Conservation (phyloP, 257 asterid species). For the Dorcoceras hygrometricum region DNA sequence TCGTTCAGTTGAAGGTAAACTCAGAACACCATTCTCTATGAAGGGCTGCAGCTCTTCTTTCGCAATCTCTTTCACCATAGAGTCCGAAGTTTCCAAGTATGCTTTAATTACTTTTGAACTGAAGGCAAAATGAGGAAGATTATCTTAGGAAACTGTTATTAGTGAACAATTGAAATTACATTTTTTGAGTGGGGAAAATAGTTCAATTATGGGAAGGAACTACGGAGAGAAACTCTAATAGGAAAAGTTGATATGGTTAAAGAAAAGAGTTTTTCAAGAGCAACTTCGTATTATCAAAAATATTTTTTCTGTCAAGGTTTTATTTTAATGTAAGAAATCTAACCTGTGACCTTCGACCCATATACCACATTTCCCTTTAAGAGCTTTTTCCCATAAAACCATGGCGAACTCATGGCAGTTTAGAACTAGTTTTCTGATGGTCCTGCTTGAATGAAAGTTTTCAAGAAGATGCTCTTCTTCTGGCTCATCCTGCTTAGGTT, state of each 20-base stretch:
- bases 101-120: constrained; percentile 67
- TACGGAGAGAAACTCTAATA: too few relatives aligned
- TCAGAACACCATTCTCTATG: constrained; percentile 53
- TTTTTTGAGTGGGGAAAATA: not conserved
- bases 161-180: not conserved
- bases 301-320: not conserved
- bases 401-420: constrained; percentile 44
- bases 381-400: constrained; percentile 51
- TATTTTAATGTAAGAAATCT: not conserved
- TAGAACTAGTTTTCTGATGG: constrained; percentile 39
- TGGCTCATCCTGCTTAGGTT: constrained; percentile 34
- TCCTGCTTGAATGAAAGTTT: constrained; percentile 51
- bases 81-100: constrained; percentile 55
- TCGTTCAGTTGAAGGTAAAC: constrained; percentile 34
- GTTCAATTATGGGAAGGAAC: not conserved
- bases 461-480: constrained; percentile 43
- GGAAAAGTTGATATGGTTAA: too few relatives aligned
- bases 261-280: not conserved
- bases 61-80: constrained; percentile 44
- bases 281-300: not conserved
- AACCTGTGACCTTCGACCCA: constrained; percentile 91
- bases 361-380: constrained; percentile 61
- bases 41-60: constrained; percentile 68
- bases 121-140: constrained; percentile 15
- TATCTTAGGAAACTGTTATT: constrained; percentile 10